Evolutionary conservation across 345 rosid genomes (phyloP).

Genomic region (Populus ilicifolia): DNA sequence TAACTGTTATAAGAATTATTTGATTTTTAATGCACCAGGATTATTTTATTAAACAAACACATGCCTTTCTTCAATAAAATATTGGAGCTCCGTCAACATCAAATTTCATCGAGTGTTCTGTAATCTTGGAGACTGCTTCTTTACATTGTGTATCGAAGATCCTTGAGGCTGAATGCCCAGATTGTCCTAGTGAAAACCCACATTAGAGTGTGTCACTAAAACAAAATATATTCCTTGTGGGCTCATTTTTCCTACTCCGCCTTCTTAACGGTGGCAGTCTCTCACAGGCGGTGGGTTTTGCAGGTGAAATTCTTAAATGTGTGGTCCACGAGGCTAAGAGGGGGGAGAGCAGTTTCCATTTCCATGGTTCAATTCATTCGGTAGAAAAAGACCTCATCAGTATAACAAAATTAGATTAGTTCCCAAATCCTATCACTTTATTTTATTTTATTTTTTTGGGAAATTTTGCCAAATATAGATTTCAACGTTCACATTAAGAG

Average conservation of each 20-base stretch:
- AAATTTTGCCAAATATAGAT: neutral
- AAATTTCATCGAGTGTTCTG: too few species aligned
- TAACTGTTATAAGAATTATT: too few species aligned
- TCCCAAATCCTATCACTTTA: neutral
- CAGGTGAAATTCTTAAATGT: conserved; percentile 1
- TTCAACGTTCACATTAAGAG: neutral
- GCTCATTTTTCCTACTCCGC: neutral
- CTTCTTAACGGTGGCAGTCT: neutral
- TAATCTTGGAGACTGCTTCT: too few species aligned
- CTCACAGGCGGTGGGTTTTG: conserved; percentile 17
- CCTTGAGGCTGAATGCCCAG: too few species aligned
- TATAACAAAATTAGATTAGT: neutral
- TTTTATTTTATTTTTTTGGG: neutral
- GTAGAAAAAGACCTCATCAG: conserved; percentile 13
- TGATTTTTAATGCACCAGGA: too few species aligned
- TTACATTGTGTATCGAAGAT: too few species aligned
- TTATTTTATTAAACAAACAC: too few species aligned
- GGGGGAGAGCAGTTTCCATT: too few species aligned
- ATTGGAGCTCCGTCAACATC: too few species aligned
- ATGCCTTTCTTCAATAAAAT: too few species aligned
- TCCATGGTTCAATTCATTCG: neutral
- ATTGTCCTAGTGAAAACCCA: too few species aligned
- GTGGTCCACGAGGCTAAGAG: conserved; percentile 9
- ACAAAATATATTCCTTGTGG: neutral
- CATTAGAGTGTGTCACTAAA: neutral